These are phyloP conservation scores for Kluyveromyces sp. DNA, from an alignment of 1,139 yeast genomes.

Conservation along the genomic window DNA sequence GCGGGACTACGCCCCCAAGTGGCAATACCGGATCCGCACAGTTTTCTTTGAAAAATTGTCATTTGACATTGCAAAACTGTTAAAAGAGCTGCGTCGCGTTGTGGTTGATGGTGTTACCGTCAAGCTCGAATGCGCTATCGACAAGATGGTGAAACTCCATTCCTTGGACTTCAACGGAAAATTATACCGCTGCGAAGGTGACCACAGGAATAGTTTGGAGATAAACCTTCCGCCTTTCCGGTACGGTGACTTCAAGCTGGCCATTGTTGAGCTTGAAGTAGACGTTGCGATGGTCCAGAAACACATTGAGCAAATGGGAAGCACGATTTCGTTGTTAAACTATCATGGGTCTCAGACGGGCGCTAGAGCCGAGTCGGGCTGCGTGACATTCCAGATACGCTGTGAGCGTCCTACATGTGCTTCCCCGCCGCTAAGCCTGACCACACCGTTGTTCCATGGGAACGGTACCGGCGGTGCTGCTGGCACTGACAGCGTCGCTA, in stretches of 20 bases:
- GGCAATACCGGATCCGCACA: not conserved
- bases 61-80: not conserved
- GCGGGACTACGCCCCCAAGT: not conserved
- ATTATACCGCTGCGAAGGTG: not conserved
- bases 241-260: not conserved
- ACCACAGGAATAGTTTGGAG: not conserved
- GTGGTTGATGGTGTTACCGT: not conserved
- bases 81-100: not conserved
- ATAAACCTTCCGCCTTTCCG: not conserved
- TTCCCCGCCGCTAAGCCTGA: slow-evolving; percentile 3
- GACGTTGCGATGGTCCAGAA: not conserved
- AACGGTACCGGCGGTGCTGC: not conserved
- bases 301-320: not conserved
- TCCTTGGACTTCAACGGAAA: slow-evolving; percentile 3
- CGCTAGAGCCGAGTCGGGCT: not conserved
- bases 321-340: not conserved
- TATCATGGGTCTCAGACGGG: not conserved
- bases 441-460: slow-evolving; percentile 1
- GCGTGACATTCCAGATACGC: not conserved
- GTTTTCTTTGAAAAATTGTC: not conserved
- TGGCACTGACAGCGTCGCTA: not conserved
- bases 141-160: not conserved
- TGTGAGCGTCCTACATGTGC: not conserved
- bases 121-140: not conserved
- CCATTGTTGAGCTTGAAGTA: not conserved